Percentiles rank a stretch among this genome's conserved stretches.
Conservation (phyloP, 352 stramenopile species). For the Pythium brassicae region DNA sequence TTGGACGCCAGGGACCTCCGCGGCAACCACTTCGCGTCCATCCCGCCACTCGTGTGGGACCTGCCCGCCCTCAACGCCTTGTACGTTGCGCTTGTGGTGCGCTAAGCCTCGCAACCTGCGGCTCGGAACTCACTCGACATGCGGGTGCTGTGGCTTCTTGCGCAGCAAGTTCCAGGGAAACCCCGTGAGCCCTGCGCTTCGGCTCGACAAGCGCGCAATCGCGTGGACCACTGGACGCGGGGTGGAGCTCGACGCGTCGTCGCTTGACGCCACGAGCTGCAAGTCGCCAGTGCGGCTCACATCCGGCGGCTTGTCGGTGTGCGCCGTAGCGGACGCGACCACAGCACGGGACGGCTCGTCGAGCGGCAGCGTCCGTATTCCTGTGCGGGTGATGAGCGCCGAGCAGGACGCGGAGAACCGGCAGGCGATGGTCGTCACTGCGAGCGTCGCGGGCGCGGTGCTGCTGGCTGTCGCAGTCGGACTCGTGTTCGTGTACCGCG, state of each 20-base stretch:
- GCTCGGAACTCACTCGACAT: no score
- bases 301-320: slow-evolving; percentile 1
- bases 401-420: slow-evolving; percentile 8
- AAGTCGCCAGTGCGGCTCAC: background rate
- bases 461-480: slow-evolving; percentile 1
- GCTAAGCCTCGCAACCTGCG: background rate
- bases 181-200: slow-evolving; percentile 1
- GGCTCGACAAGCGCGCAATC: background rate
- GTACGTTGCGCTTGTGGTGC: slow-evolving; percentile 4
- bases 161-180: slow-evolving; percentile 8
- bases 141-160: background rate
- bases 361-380: background rate
- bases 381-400: background rate
- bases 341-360: no score
- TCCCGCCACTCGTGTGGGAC: slow-evolving; percentile 5
- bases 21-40: slow-evolving; percentile 4
- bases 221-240: slow-evolving; percentile 2
- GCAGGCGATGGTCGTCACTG: slow-evolving; percentile 9
- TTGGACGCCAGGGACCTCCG: slow-evolving; percentile 2
- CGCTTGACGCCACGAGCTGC: slow-evolving; percentile 5
- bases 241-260: slow-evolving; percentile 1
- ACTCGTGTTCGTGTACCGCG: slow-evolving; percentile 5
- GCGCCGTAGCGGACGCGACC: background rate
- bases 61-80: slow-evolving; percentile 4
- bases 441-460: background rate